Evolutionary conservation across 1,284 basidiomycete genomes (phyloP), one percentile per base, ranked within the genome.

Genomic region (Cryptococcus sp.): DNA sequence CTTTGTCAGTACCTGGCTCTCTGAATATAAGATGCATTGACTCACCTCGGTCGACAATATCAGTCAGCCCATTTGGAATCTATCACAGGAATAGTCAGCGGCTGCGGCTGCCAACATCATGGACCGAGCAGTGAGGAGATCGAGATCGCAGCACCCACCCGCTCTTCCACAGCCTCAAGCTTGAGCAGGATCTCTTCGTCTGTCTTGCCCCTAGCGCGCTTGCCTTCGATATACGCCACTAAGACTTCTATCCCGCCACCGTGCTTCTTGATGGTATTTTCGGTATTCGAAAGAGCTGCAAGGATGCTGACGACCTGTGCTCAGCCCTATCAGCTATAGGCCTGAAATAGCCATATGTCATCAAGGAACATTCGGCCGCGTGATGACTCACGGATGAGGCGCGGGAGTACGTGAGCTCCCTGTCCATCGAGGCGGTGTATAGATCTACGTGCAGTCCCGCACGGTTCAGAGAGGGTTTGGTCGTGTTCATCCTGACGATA

Each of bases 71-170:
- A n/a, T n/a, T n/a, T n/a, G n/a, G n/a, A n/a, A n/a, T n/a, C n/a
- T n/a, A n/a, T n/a, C n/a, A n/a, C n/a, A n/a, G n/a, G n/a, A n/a
- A n/a, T n/a, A n/a, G n/a, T n/a, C n/a, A n/a, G n/a, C n/a, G n/a
- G n/a, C n/a, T n/a, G n/a, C n/a, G n/a, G n/a, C n/a, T n/a, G n/a
- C n/a, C n/a, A n/a, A n/a, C n/a, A n/a, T n/a, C n/a, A n/a, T n/a
- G n/a, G n/a, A n/a, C n/a, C n/a, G n/a, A n/a, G n/a, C n/a, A n/a
- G n/a, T n/a, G n/a, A n/a, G n/a, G n/a, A n/a, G n/a, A n/a, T n/a
- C n/a, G n/a, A n/a, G n/a, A n/a, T n/a, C n/a, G n/a, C 23, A 22
- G 19, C 8, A 55, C 58, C 50, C 49, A 60, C 58, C 58, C 48
- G 50, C 20, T 22, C 23, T 47, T 55, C n/a, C 50, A 60, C 6